Evolutionary conservation across 129 eudicot species (phyloP).

Genomic region (Escallonia herrerae): DNA sequence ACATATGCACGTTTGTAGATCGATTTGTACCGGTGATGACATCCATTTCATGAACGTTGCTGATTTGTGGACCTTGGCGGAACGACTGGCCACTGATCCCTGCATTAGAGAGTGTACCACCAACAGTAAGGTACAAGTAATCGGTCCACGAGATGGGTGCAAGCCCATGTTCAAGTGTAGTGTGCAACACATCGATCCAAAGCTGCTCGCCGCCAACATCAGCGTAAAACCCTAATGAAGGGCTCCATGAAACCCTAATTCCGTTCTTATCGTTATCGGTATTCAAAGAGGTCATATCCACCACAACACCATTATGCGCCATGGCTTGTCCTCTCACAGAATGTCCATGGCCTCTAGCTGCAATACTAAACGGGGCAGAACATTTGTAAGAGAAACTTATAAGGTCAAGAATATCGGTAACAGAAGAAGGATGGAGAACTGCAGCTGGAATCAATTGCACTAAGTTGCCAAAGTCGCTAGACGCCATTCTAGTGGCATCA

Average conservation of each 20-base stretch:
- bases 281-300: slow-evolving; percentile 48
- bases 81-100: slow-evolving; percentile 93
- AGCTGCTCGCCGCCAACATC: slow-evolving; percentile 82
- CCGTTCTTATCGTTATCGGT: slow-evolving; percentile 8
- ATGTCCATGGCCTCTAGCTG: slow-evolving; percentile 82
- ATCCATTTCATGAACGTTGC: slow-evolving; percentile 70
- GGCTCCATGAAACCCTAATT: slow-evolving; percentile 44
- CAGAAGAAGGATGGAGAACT: slow-evolving; percentile 55
- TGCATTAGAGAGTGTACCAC: slow-evolving; percentile 88
- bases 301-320: slow-evolving; percentile 64
- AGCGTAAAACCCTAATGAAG: slow-evolving; percentile 47
- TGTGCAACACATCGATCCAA: slow-evolving; percentile 74
- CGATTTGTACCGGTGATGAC: slow-evolving; percentile 63
- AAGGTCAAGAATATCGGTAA: slow-evolving; percentile 42
- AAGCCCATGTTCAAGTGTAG: slow-evolving; percentile 44
- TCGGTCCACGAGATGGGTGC: slow-evolving; percentile 95
- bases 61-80: slow-evolving; percentile 77
- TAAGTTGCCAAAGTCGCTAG: slow-evolving; percentile 67
- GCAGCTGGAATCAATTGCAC: slow-evolving; percentile 41
- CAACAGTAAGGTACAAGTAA: slow-evolving; percentile 75
- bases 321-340: slow-evolving; percentile 80
- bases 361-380: slow-evolving; percentile 36
- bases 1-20: neutral
- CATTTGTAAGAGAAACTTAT: slow-evolving; percentile 44
- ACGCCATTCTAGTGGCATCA: slow-evolving; percentile 37